Evolutionary conservation across 768 basidiomycete species (phyloP).

Genomic region (Mycena crocata): DNA sequence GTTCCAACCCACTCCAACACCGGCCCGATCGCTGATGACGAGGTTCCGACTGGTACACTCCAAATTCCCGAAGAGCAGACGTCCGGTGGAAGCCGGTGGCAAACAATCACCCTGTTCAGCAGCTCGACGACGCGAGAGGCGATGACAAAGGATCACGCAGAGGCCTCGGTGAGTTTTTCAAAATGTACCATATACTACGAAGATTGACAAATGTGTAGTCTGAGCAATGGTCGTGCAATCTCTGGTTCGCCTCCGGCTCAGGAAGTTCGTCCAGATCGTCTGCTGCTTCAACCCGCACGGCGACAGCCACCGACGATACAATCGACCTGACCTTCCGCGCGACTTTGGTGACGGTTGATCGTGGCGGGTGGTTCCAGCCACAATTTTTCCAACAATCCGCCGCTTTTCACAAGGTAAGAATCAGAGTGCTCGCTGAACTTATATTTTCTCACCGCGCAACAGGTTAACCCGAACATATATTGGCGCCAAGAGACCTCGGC

Average conservation of each 20-base stretch:
- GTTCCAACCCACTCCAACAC: no score
- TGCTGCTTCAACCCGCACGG: neutral
- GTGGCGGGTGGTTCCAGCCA: constrained; percentile 38
- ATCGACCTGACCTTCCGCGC: constrained; percentile 30
- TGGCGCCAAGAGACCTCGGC: constrained; percentile 9
- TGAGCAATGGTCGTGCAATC: constrained; percentile 6
- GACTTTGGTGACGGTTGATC: constrained; percentile 36
- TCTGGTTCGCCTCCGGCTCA: constrained; percentile 22
- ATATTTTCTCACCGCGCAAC: no score
- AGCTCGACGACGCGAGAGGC: no score
- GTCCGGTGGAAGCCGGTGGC: constrained; percentile 41
- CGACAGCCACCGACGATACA: neutral
- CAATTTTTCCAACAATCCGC: constrained; percentile 36
- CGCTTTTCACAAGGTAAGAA: constrained; percentile 25
- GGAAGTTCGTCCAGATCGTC: neutral
- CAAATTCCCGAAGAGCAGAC: constrained; percentile 20
- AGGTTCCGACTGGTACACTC: no score
- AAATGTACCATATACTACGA: no score
- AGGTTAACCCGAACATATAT: constrained; percentile 24
- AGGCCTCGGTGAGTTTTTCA: no score
- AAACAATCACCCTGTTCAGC: constrained; percentile 33
- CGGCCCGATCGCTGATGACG: no score
- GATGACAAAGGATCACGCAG: no score
- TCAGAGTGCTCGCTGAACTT: no score
- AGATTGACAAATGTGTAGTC: no score